Conservation (phyloP, 208 protist species). For the Leishmania lainsoni region DNA sequence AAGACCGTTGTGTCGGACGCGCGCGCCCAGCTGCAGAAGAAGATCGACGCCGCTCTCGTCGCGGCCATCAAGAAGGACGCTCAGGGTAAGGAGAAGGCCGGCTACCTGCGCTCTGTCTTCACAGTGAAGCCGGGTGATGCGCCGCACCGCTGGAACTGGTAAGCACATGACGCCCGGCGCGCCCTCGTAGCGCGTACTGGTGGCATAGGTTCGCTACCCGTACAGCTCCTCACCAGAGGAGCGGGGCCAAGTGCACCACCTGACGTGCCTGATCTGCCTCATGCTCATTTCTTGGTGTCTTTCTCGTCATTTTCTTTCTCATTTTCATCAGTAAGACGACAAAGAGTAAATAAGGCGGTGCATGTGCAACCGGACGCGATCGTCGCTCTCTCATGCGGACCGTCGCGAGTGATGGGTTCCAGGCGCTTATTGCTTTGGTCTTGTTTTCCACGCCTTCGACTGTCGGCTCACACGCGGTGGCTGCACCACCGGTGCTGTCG, state of each 20-base stretch:
- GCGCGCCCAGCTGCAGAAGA: slow-evolving; percentile 80
- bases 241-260: neutral
- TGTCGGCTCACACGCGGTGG: neutral
- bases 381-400: neutral
- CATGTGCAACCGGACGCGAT: neutral
- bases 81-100: slow-evolving; percentile 72
- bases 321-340: slow-evolving; percentile 18
- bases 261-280: neutral
- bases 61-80: slow-evolving; percentile 75
- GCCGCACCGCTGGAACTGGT: slow-evolving; percentile 90
- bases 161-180: slow-evolving; percentile 19
- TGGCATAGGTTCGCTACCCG: neutral
- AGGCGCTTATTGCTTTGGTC: too few species aligned
- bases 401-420: neutral
- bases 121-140: slow-evolving; percentile 81
- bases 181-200: neutral
- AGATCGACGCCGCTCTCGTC: slow-evolving; percentile 75
- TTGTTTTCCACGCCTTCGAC: neutral
- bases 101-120: slow-evolving; percentile 87
- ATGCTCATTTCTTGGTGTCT: slow-evolving; percentile 24
- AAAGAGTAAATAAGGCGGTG: neutral
- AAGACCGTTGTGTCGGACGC: slow-evolving; percentile 66
- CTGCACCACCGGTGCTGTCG: neutral
- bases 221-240: neutral
- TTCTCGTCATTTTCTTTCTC: slow-evolving; percentile 20